A percentile compares a stretch with the other conserved stretches of the same genome.
These are phyloP conservation scores for Pyrus bretschneideri DNA, from an alignment of 306 rosid genomes.

Conservation along the genomic window DNA sequence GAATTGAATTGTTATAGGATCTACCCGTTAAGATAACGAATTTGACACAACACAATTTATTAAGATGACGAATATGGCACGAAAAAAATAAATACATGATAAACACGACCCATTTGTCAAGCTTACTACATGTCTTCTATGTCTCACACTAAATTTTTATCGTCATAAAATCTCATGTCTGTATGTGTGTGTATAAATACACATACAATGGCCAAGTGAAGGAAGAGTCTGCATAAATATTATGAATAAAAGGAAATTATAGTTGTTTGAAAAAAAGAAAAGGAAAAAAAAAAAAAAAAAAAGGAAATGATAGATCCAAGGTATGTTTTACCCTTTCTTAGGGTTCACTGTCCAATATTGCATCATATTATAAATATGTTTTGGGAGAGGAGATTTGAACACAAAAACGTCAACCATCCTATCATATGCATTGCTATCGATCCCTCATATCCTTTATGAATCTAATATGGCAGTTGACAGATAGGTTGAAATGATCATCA, in stretches of 20 bases:
- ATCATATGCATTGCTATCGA: background rate
- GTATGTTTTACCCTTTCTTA: background rate
- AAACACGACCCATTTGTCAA: no score
- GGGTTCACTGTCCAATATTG: background rate
- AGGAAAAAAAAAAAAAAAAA: no score
- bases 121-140: no score
- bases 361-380: background rate
- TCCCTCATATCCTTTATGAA: background rate
- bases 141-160: no score
- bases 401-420: background rate
- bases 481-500: background rate
- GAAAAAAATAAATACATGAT: no score
- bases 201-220: background rate
- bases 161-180: no score
- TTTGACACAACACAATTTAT: no score
- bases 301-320: background rate
- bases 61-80: no score
- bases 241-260: no score
- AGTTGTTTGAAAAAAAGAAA: no score
- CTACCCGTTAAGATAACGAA: accelerated
- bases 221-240: background rate
- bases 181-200: no score
- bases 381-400: background rate
- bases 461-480: background rate
- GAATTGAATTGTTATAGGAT: no score